These are phyloP conservation scores for Geotrichum siamense DNA, from an alignment of 1,139 yeast genomes.

Conservation along the genomic window DNA sequence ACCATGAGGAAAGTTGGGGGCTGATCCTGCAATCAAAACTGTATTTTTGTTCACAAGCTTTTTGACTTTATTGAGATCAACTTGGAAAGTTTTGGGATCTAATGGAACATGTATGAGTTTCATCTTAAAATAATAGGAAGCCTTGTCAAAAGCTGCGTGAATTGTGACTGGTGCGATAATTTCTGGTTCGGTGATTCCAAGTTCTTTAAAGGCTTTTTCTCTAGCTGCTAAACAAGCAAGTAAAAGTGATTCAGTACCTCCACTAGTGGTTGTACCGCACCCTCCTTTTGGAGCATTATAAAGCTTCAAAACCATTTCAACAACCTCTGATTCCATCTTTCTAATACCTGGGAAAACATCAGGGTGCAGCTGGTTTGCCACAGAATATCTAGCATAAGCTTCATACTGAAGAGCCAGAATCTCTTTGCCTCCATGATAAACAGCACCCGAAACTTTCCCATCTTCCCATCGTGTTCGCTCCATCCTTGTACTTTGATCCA, in stretches of 20 bases:
- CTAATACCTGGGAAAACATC: constrained; percentile 96
- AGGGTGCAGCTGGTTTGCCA: constrained; percentile 92
- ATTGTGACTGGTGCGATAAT: constrained; percentile 82
- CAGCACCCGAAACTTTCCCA: constrained; percentile 91
- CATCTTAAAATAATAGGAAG: constrained; percentile 85
- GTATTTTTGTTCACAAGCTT: constrained; percentile 70
- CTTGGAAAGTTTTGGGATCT: constrained; percentile 61
- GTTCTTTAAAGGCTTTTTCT: constrained; percentile 53
- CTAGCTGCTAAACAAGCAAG: constrained; percentile 82
- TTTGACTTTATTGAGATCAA: constrained; percentile 55
- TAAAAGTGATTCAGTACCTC: constrained; percentile 92
- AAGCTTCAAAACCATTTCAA: constrained; percentile 74
- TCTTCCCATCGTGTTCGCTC: constrained; percentile 72
- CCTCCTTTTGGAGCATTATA: constrained; percentile 67
- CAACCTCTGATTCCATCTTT: constrained; percentile 94
- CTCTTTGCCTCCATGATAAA: constrained; percentile 86
- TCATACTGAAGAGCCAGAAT: constrained; percentile 63
- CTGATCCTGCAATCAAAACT: constrained; percentile 79
- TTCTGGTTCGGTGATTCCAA: constrained; percentile 69
- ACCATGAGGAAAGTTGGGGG: constrained; percentile 97
- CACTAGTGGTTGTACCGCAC: constrained; percentile 89
- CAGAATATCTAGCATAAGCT: constrained; percentile 70
- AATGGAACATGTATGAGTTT: constrained; percentile 73
- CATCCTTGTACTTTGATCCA: constrained; percentile 37
- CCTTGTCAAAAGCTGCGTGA: constrained; percentile 95